These are phyloP conservation scores for Heracleum sosnowskyi DNA, from an alignment of 129 eudicot genomes.

Conservation along the genomic window DNA sequence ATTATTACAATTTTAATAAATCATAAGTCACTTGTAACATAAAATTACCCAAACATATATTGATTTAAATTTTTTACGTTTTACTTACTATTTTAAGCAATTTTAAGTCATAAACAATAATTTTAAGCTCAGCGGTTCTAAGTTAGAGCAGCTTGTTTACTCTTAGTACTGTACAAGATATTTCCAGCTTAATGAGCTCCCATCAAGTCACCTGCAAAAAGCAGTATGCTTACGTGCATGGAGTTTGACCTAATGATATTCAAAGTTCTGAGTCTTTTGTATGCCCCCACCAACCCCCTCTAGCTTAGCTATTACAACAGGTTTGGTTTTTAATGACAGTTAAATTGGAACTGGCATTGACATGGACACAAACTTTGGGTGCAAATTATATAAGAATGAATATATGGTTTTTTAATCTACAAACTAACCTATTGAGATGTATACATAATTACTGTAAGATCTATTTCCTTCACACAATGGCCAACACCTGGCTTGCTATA, in stretches of 20 bases:
- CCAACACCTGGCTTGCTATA: constrained; percentile 40
- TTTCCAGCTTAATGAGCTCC: too few species aligned
- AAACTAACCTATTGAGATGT: background rate
- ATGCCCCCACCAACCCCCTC: background rate
- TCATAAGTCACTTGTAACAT: too few species aligned
- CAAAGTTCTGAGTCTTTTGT: background rate
- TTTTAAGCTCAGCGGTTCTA: too few species aligned
- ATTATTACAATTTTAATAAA: too few species aligned
- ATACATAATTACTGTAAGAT: background rate
- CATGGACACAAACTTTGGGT: background rate
- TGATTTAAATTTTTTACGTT: too few species aligned
- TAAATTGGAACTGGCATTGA: constrained; percentile 10
- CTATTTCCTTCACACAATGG: constrained; percentile 14
- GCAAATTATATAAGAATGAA: background rate
- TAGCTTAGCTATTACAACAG: background rate
- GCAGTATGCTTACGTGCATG: constrained; percentile 16
- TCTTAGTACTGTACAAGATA: too few species aligned
- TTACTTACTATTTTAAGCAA: too few species aligned
- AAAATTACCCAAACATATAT: too few species aligned
- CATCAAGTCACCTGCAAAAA: constrained; percentile 9
- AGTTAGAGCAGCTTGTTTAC: too few species aligned
- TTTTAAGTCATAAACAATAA: too few species aligned
- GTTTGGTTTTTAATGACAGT: constrained; percentile 8
- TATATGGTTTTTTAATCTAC: background rate
- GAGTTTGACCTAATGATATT: background rate